phyloP scores from a whole-genome alignment of 345 rosid genomes.

The Syzygium grande region DNA sequence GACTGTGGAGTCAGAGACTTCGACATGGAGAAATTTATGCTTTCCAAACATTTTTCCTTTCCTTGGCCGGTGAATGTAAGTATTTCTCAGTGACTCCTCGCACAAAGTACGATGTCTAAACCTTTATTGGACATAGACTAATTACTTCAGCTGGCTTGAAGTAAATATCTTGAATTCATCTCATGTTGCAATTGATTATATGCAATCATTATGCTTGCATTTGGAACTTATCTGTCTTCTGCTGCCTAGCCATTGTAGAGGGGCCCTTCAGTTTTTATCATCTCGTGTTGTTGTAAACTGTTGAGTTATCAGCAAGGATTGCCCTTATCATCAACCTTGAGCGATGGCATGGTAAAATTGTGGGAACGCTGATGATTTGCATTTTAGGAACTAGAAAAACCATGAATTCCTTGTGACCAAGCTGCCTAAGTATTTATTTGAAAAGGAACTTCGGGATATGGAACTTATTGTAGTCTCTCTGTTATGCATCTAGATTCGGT shows the following conservation, averaged over 20 bases:
- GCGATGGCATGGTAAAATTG: neutral
- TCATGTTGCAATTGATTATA: neutral
- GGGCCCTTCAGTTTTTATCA: neutral
- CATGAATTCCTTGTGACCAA: neutral
- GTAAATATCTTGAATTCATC: neutral
- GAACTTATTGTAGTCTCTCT: neutral
- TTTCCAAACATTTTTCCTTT: constrained; percentile 31
- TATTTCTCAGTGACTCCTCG: neutral
- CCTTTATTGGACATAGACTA: neutral
- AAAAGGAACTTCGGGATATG: neutral
- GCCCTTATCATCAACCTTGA: neutral
- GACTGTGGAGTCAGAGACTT: constrained; percentile 51
- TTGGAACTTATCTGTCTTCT: neutral
- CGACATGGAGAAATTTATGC: constrained; percentile 45
- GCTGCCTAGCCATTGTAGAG: neutral
- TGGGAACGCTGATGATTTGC: neutral
- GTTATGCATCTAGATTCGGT: neutral
- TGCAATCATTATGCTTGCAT: neutral
- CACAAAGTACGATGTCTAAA: neutral
- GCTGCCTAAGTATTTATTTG: neutral
- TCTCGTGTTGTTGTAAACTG: neutral
- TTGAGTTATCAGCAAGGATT: neutral
- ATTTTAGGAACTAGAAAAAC: neutral
- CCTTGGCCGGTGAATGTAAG: constrained; percentile 59
- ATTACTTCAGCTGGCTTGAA: neutral